A percentile compares a stretch with the other conserved stretches of the same genome.
phyloP scores from a whole-genome alignment of 768 basidiomycete species.

The Tylopilus sp. region DNA sequence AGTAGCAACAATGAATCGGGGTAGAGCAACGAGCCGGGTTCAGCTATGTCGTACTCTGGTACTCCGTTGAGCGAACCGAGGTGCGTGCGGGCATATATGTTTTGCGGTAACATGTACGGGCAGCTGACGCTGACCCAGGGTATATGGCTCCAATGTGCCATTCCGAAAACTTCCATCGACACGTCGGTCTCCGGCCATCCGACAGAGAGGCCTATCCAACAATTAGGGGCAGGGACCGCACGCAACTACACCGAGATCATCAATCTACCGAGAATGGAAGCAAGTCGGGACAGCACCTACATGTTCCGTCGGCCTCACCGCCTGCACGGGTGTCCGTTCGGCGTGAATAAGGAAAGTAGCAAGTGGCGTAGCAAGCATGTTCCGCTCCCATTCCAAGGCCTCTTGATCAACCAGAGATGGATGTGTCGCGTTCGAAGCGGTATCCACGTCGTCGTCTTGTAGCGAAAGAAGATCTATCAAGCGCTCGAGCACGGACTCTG shows the following conservation, averaged over 20 bases:
- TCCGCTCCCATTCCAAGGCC: not conserved
- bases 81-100: not conserved
- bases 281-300: not conserved
- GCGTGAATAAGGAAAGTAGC: not conserved
- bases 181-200: not conserved
- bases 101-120: not conserved
- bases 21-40: not conserved
- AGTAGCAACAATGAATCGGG: not conserved
- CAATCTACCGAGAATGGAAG: not conserved
- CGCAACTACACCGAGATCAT: not conserved
- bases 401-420: not conserved
- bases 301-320: not conserved
- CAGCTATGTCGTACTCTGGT: not conserved
- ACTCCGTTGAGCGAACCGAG: slow-evolving; percentile 3
- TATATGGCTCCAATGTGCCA: slow-evolving; percentile 1
- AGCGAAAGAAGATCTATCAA: not conserved
- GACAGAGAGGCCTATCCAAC: slow-evolving; percentile 6
- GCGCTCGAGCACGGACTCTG: not conserved
- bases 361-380: not conserved
- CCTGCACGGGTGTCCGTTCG: not conserved
- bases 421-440: no score
- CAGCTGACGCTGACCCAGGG: not conserved
- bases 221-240: not conserved
- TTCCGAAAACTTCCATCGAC: slow-evolving; percentile 4
- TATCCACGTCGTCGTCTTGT: not conserved